phyloP scores from a whole-genome alignment of 78 protist species.

The Trichosphaerium sp. region DNA sequence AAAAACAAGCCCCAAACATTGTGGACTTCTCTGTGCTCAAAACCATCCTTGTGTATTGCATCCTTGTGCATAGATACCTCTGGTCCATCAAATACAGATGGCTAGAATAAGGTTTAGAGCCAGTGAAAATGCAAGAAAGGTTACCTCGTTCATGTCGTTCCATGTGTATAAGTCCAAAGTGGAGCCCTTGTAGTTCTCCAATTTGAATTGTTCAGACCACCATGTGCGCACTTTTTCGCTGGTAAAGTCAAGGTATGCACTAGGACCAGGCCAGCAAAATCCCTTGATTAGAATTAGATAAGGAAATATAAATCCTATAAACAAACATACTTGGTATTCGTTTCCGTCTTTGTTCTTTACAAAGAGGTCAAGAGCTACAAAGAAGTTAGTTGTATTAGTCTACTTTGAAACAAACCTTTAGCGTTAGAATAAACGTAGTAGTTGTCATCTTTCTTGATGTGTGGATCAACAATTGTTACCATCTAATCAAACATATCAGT shows the following conservation, averaged over 20 bases:
- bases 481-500: slow-evolving; percentile 23
- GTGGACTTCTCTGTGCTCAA: slow-evolving; percentile 93
- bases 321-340: no score
- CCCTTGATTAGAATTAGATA: no score
- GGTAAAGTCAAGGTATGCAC: slow-evolving; percentile 83
- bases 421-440: slow-evolving; percentile 85
- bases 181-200: slow-evolving; percentile 68
- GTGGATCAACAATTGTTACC: slow-evolving; percentile 97
- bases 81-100: slow-evolving; percentile 95
- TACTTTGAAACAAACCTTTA: no score
- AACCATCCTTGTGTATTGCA: slow-evolving; percentile 51
- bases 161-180: slow-evolving; percentile 76
- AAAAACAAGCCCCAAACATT: slow-evolving; percentile 85
- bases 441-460: slow-evolving; percentile 69
- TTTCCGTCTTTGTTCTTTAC: slow-evolving; percentile 61
- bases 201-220: slow-evolving; percentile 78
- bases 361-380: slow-evolving; percentile 36
- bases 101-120: slow-evolving; percentile 14
- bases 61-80: slow-evolving; percentile 93
- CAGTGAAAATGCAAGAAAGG: not conserved
- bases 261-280: slow-evolving; percentile 96
- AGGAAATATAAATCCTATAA: no score
- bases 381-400: no score
- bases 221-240: slow-evolving; percentile 63
- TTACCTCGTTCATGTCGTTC: slow-evolving; percentile 98